These are phyloP conservation scores for Penicillium carneum DNA, from an alignment of 2,329 filamentous ascomycete genomes.

Conservation along the genomic window DNA sequence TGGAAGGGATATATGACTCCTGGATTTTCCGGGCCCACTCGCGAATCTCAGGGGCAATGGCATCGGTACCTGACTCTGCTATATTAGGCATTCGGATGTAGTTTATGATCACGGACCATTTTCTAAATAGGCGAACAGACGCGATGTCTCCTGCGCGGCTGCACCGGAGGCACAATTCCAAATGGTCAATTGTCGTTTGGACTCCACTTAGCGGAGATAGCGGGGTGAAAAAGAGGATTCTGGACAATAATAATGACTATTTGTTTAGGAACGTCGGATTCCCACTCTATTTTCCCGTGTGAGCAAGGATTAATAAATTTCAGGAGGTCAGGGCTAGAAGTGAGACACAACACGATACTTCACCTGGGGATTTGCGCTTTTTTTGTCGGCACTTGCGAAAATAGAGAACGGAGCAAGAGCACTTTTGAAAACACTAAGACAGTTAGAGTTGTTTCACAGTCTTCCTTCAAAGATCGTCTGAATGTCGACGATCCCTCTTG, in stretches of 20 bases:
- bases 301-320: constrained; percentile 18
- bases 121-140: constrained; percentile 21
- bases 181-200: neutral
- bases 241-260: neutral
- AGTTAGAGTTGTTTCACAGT: constrained; percentile 18
- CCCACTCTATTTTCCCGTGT: neutral
- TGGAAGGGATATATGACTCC: neutral
- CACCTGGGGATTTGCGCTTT: neutral
- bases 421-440: constrained; percentile 7
- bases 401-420: neutral
- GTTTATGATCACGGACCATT: constrained; percentile 11
- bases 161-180: constrained; percentile 14
- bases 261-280: neutral
- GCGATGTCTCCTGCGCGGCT: constrained; percentile 19
- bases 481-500: constrained; percentile 23
- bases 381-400: neutral
- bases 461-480: constrained; percentile 19
- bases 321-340: constrained; percentile 7
- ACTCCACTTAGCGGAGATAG: constrained; percentile 16
- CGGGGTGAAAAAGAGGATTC: constrained; percentile 1
- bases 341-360: constrained; percentile 8
- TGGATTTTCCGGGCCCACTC: constrained; percentile 10
- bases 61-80: neutral
- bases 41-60: neutral
- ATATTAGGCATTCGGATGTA: neutral